Evolutionary conservation across 129 eudicot genomes (phyloP), one percentile per base, ranked within the genome.

Genomic region (Centella asiatica): DNA sequence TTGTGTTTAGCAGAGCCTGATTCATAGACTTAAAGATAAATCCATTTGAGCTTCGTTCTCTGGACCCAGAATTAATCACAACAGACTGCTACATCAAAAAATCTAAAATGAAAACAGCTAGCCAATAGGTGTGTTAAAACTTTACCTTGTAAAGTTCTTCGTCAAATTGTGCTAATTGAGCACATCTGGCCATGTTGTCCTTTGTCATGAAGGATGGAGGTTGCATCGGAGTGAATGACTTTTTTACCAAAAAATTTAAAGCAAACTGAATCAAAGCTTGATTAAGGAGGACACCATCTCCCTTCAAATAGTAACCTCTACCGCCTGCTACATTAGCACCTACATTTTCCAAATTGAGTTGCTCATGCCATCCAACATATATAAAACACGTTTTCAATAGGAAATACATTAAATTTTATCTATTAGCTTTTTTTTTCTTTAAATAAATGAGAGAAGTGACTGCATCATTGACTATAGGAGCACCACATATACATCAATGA

Each of bases 321-420:
- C 98, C 98, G 60, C 98, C 98, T 22, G 98, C 98, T 26, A 87
- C 90, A 76, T 84, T 81, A 55, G 98, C 85, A 51, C 98, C 98
- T 92, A 73, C 32, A 71, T 26, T 42, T 57, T 52, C 11, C 55
- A 53, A 15, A 40, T 5, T 12, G 20, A 53, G 14, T n/a, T n/a
- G n/a, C n/a, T n/a, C n/a, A n/a, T n/a, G n/a, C n/a, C n/a, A n/a
- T n/a, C n/a, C n/a, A n/a, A 53, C 27, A 27, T 19, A 27, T 26
- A 12, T 11, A 18, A 34, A 53, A 20, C 33, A n/a, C 4, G 5
- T 0, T 23, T 24, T 9, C 25, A 50, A 31, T 50, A 10, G 13
- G 10, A 24, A 50, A 24, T 28, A 15, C 18, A 50, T n/a, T 22
- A 5, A 50, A 27, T 50, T 50, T 17, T 0, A 50, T 23, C 57